Conservation (phyloP, 306 rosid genomes). For the Prinsepia uniflora region DNA sequence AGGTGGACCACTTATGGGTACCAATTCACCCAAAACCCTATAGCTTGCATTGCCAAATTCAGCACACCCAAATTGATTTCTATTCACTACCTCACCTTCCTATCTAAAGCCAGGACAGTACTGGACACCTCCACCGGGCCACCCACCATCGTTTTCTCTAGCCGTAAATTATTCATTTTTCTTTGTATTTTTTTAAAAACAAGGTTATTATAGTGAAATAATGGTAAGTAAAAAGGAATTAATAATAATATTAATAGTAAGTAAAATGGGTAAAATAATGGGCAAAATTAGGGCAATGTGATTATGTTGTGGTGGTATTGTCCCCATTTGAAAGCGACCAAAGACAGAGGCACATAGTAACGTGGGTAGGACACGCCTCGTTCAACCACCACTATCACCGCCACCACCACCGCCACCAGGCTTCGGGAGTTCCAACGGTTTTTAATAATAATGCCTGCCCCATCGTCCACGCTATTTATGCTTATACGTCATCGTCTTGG, state of each 20-base stretch:
- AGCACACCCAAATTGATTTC: background rate
- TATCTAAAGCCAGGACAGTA: background rate
- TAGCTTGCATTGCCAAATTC: background rate
- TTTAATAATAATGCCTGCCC: background rate
- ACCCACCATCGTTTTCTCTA: background rate
- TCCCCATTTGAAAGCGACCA: conserved; percentile 32
- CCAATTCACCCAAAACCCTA: background rate
- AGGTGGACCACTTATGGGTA: background rate
- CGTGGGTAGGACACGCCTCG: conserved; percentile 33
- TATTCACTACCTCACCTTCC: conserved; percentile 13
- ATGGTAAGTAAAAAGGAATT: background rate
- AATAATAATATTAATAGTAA: no score
- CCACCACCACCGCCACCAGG: conserved; percentile 12
- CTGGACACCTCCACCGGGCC: background rate
- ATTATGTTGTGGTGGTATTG: background rate
- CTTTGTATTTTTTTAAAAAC: background rate
- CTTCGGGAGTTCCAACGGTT: conserved; percentile 29
- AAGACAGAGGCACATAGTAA: conserved; percentile 25
- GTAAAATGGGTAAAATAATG: background rate
- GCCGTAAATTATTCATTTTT: no score
- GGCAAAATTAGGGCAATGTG: background rate
- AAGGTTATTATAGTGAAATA: no score
- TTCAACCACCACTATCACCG: conserved; percentile 26
- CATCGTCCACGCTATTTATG: conserved; percentile 6
- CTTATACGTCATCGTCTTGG: conserved; percentile 30